Evolutionary conservation across 176 grass and related monocot species (phyloP), one percentile per base, ranked within the genome.

Genomic region (Musa itinerans): DNA sequence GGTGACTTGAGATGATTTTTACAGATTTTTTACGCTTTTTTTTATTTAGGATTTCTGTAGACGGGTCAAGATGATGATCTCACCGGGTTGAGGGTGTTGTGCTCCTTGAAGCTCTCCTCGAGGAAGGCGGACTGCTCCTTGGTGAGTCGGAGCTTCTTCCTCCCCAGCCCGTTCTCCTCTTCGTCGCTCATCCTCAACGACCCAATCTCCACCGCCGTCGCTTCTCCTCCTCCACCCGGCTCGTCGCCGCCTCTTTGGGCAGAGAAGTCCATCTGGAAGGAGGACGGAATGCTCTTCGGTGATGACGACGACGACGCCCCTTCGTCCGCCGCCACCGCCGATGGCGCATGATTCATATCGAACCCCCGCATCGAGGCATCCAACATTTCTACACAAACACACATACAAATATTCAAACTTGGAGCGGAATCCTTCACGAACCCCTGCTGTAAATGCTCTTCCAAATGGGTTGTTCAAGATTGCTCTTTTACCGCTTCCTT

Each of bases 91-190:
- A 75, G 73, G 0, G 73, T 75, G 73, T 48, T 75, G 54, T 75
- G 73, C 24, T 75, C 73, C 54, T 75, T 75, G 54, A 75, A 75
- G 54, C 54, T 75, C 25, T 75, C 73, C 24, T 75, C 73, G 1
- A 75, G 73, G 73, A 75, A 75, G 53, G 54, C 73, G 9, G 73
- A 75, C 54, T 75, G 73, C 54, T 75, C 73, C 53, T 75, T 61
- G 54, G 73, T 61, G 15, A 75, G 73, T 2, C 73, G 53, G 54
- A 75, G 73, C 73, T 75, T 75, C 73, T 75, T 75, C 23, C 73
- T 75, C 9, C 12, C 54, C 23, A 59, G 14, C 13, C 73, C 73
- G 54, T 75, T 75, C 2, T 75, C 54, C 15, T 75, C 73, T 16
- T 75, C 73, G 53, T 75, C 73, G 53, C 73, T 75, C 21, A 19